Conservation (phyloP, 2,329 filamentous ascomycete genomes). For the Sordariomycetes sp. region DNA sequence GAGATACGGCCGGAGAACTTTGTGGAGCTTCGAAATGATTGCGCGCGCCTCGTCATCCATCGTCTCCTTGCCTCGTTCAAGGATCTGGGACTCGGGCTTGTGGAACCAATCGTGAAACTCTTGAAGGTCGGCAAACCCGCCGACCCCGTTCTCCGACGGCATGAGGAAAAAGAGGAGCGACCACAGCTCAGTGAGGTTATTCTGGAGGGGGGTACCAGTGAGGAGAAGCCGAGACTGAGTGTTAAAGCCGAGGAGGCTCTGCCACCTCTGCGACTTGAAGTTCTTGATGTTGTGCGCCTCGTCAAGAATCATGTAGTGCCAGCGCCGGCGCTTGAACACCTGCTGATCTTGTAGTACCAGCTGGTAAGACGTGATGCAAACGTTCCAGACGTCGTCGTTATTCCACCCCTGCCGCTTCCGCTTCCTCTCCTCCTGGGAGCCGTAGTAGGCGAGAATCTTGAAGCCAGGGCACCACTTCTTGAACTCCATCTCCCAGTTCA, state of each 20-base stretch:
- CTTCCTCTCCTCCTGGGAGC: conserved; percentile 82
- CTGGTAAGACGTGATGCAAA: conserved; percentile 95
- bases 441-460: conserved; percentile 96
- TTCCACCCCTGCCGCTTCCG: conserved; percentile 88
- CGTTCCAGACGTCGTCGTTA: conserved; percentile 88
- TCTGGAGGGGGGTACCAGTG: conserved; percentile 91
- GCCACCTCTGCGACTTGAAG: conserved; percentile 95
- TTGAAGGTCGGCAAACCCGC: conserved; percentile 85
- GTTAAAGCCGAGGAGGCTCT: conserved; percentile 86
- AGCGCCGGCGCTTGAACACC: conserved; percentile 80
- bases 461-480: conserved; percentile 98
- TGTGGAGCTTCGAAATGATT: conserved; percentile 87
- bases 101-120: conserved; percentile 96
- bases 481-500: conserved; percentile 99
- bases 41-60: conserved; percentile 89
- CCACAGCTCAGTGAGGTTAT: conserved; percentile 95
- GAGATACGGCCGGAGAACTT: conserved; percentile 83
- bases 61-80: conserved; percentile 85
- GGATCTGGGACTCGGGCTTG: conserved; percentile 87
- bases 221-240: conserved; percentile 77
- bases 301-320: conserved; percentile 97
- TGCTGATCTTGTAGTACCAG: conserved; percentile 88
- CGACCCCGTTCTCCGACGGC: conserved; percentile 75
- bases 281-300: conserved; percentile 99
- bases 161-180: conserved; percentile 93